Conservation (phyloP, 2,329 filamentous ascomycete genomes). For the Chaetomiaceae sp. region DNA sequence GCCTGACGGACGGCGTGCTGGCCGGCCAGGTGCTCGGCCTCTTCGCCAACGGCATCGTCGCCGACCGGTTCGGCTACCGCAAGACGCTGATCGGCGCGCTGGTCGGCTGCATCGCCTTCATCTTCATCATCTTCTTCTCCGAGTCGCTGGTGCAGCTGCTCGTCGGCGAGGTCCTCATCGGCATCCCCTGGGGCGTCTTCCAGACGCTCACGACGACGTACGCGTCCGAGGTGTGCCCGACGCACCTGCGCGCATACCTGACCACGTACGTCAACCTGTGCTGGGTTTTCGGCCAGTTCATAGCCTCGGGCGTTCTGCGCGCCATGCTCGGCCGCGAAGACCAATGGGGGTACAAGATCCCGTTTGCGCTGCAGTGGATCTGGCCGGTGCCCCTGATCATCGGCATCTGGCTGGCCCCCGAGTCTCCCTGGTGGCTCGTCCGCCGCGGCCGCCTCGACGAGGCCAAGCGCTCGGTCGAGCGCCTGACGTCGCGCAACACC, state of each 20-base stretch:
- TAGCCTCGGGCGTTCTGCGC: conserved; percentile 30
- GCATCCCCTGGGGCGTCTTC: conserved; percentile 48
- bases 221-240: conserved; percentile 46
- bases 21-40: conserved; percentile 51
- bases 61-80: conserved; percentile 10
- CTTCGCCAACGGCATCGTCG: conserved; percentile 9
- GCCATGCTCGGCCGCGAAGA: conserved; percentile 32
- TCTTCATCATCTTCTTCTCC: conserved; percentile 10
- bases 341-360: conserved; percentile 31
- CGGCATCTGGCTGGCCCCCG: conserved; percentile 12
- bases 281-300: conserved; percentile 34
- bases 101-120: conserved; percentile 2
- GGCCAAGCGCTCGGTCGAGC: conserved; percentile 2
- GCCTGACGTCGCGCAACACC: conserved; percentile 1
- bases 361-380: conserved; percentile 22
- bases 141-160: conserved; percentile 7
- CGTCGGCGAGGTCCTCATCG: conserved; percentile 20
- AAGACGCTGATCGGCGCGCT: conserved; percentile 7
- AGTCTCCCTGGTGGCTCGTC: conserved; percentile 40
- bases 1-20: conserved; percentile 47
- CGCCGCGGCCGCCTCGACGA: conserved; percentile 5
- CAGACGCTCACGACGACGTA: conserved; percentile 48
- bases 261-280: conserved; percentile 53
- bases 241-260: conserved; percentile 44
- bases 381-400: conserved; percentile 14